Evolutionary conservation across 2,329 filamentous ascomycete genomes (phyloP), one percentile per base, ranked within the genome.

Genomic region (Alternaria viburni): DNA sequence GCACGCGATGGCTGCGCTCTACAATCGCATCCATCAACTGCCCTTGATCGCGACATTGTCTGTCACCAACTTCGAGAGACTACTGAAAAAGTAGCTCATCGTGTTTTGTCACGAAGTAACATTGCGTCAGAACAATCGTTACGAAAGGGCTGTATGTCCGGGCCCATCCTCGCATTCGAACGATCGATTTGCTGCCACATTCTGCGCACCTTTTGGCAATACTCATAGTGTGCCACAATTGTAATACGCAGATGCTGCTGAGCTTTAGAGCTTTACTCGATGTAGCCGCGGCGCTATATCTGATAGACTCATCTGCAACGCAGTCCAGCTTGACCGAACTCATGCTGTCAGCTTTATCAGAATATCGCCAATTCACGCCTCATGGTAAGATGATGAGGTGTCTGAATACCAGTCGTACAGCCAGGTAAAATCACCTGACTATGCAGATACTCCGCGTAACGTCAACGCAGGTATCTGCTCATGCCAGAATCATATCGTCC

Each of bases 81-180:
- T 32, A n/a, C 6, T n/a, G 15, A 0, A 11, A n/a, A 15, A 10
- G 8, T 26, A 47, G 45, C 15, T n/a, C 43, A 45, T 8, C 2
- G 6, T 1, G 13, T 5, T 1, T 13, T 21, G 13, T 45, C 19
- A 21, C 43, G 0, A 5, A 45, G 43, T 1, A 3, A 45, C 15
- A 5, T 49, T 49, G 6, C 46, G n/a, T 1, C 3, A 3, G n/a
- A 17, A 2, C 0, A 5, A 17, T 49, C 5, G 2, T 12, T 1
- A 19, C 4, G 15, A 13, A 25, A 49, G 10, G 0, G 9, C 1
- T 17, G 4, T 4, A 6, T 28, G n/a, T n/a, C n/a, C n/a, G n/a
- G n/a, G n/a, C n/a, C n/a, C n/a, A n/a, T n/a, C n/a, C n/a, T n/a
- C n/a, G n/a, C n/a, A n/a, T 21, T 21, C 21, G 21, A 21, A 21